Evolutionary conservation across 2,329 filamentous ascomycete genomes (phyloP).

Genomic region (Acephala macrosclerotiorum): DNA sequence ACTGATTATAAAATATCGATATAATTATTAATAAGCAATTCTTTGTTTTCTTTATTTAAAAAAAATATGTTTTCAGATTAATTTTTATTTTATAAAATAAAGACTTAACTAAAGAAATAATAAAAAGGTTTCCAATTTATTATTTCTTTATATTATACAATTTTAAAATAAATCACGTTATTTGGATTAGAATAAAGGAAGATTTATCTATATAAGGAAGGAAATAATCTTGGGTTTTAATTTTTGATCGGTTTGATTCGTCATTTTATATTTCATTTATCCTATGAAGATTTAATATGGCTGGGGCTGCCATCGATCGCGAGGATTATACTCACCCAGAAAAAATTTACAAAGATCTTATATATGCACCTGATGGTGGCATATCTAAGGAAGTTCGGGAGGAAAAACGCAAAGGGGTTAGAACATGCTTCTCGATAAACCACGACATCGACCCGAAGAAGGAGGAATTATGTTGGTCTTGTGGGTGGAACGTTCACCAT

Average conservation of each 20-base stretch:
- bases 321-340: slow-evolving; percentile 5
- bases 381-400: neutral
- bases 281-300: neutral
- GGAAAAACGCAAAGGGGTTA: neutral
- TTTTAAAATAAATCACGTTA: neutral
- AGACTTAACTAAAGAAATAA: neutral
- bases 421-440: neutral
- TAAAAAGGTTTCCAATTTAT: neutral
- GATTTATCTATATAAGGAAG: too few species aligned
- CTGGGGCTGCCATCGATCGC: neutral
- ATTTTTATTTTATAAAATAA: neutral
- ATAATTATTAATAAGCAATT: too few species aligned
- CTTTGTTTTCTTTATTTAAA: too few species aligned
- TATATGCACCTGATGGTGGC: neutral
- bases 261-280: too few species aligned
- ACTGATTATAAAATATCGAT: too few species aligned
- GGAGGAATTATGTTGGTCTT: slow-evolving; percentile 25
- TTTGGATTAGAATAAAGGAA: too few species aligned
- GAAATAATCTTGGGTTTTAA: too few species aligned
- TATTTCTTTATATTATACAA: neutral
- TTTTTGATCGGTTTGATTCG: too few species aligned
- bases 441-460: neutral
- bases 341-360: slow-evolving; percentile 4
- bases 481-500: slow-evolving; percentile 23
- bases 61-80: too few species aligned